These are phyloP conservation scores for Botrytis tulipae DNA, from an alignment of 2,329 filamentous ascomycete genomes.

Conservation along the genomic window DNA sequence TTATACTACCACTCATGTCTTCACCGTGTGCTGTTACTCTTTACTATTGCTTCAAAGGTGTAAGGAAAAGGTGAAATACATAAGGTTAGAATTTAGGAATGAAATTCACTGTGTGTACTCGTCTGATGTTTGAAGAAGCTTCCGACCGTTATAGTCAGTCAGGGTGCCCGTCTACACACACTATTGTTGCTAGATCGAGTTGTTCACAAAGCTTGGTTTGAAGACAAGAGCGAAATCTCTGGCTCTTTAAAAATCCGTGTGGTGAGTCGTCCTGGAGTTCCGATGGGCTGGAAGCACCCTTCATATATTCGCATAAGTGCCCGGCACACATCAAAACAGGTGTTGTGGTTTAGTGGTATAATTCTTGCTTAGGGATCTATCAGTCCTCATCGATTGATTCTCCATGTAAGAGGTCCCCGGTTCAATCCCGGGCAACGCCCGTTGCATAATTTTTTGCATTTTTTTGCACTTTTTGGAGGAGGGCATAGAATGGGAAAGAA, in stretches of 20 bases:
- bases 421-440: constrained; percentile 21
- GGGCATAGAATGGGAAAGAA: background rate
- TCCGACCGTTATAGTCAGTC: too few species aligned
- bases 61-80: background rate
- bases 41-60: background rate
- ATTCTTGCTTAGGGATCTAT: constrained; percentile 19
- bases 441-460: fast-evolving
- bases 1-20: background rate
- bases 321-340: background rate
- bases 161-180: too few species aligned
- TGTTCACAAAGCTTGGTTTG: background rate
- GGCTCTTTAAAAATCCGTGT: too few species aligned
- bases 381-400: background rate
- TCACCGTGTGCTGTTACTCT: too few species aligned
- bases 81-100: too few species aligned
- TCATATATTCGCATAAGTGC: fast-evolving
- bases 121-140: background rate
- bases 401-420: constrained; percentile 19
- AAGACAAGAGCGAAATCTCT: background rate
- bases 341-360: constrained; percentile 21
- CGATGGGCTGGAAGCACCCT: fast-evolving
- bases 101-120: background rate
- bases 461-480: background rate
- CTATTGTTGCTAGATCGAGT: background rate
- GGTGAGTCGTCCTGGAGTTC: too few species aligned